phyloP scores from a whole-genome alignment of 345 rosid genomes.

The Eucalyptus curtisii region DNA sequence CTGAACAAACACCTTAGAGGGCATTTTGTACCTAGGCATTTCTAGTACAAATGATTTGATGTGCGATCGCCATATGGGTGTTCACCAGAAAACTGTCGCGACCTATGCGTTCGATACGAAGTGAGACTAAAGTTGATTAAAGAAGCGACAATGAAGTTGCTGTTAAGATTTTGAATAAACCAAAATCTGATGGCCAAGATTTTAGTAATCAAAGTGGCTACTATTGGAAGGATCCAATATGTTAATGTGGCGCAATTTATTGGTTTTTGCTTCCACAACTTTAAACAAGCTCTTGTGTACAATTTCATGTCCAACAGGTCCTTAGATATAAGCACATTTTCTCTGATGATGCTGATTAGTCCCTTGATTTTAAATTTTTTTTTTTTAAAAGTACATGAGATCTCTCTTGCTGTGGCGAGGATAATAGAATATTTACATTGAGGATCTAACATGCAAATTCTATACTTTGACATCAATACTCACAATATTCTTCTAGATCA shows the following conservation, averaged over 20 bases:
- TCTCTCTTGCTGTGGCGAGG: not conserved
- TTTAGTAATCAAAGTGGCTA: not conserved
- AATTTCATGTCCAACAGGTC: not conserved
- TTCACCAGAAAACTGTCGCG: not conserved
- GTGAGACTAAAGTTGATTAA: not conserved
- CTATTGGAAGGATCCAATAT: not conserved
- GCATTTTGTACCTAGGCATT: not conserved
- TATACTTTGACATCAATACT: not conserved
- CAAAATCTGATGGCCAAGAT: not conserved
- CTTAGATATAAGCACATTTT: not conserved
- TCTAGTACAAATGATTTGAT: not conserved
- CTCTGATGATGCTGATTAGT: not conserved
- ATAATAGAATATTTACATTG: not conserved
- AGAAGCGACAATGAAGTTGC: not conserved
- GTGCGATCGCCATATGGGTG: not conserved
- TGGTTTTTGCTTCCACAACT: not conserved
- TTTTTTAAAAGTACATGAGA: too few species aligned
- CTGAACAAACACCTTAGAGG: not conserved
- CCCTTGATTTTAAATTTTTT: not conserved
- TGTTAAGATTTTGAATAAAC: not conserved
- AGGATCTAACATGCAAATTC: not conserved
- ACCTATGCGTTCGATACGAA: rapidly evolving
- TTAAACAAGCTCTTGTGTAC: not conserved
- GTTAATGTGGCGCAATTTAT: not conserved
- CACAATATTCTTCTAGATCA: not conserved